phyloP scores from a whole-genome alignment of 306 rosid species.

The Citrullus mucosospermus region DNA sequence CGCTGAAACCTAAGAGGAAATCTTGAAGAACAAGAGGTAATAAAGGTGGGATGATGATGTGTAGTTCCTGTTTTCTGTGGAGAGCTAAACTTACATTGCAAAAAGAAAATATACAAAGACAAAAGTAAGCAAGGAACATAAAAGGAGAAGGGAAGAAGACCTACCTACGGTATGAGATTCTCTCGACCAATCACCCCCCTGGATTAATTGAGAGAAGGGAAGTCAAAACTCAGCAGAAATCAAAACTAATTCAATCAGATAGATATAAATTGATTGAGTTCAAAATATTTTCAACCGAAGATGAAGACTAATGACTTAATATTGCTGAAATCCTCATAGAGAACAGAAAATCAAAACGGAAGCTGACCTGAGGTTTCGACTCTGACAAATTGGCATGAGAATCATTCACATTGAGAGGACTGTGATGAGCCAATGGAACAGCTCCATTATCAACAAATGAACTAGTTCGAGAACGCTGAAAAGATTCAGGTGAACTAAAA shows the following conservation, averaged over 20 bases:
- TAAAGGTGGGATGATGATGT: not conserved
- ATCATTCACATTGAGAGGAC: conserved; percentile 22
- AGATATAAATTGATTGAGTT: not conserved
- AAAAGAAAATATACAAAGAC: not conserved
- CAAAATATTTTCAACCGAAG: not conserved
- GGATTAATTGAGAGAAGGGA: conserved; percentile 17
- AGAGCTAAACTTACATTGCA: not conserved
- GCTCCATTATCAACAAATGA: conserved; percentile 19
- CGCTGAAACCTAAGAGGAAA: not conserved
- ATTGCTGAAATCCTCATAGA: not conserved
- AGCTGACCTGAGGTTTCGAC: conserved; percentile 24
- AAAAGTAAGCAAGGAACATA: conserved; percentile 2
- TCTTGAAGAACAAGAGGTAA: not conserved
- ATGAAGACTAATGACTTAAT: not conserved
- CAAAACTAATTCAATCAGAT: not conserved
- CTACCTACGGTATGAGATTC: conserved; percentile 36
- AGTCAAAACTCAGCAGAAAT: not conserved
- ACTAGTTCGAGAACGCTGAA: conserved; percentile 21
- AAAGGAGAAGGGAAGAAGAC: conserved; percentile 5
- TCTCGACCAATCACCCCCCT: conserved; percentile 39
- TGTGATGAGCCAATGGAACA: conserved; percentile 23
- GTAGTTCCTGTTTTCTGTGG: not conserved
- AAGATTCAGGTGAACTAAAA: conserved; percentile 39
- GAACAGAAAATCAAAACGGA: not conserved
- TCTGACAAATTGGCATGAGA: conserved; percentile 16